Conservation (phyloP, 495 filamentous ascomycete genomes). For the Opeltia flavorubescens region DNA sequence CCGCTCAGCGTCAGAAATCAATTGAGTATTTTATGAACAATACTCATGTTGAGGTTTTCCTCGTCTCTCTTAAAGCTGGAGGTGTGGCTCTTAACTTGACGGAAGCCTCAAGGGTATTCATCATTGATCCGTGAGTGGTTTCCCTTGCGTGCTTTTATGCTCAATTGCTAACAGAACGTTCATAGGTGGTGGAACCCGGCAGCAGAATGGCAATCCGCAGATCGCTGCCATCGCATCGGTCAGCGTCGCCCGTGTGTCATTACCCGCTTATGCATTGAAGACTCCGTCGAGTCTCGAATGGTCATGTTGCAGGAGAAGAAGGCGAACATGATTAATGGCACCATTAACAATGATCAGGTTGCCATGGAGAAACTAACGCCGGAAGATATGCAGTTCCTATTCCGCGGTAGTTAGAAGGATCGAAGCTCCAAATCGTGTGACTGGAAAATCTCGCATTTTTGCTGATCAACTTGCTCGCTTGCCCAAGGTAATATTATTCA, state of each 20-base stretch:
- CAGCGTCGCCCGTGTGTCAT: conserved; percentile 89
- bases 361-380: conserved; percentile 81
- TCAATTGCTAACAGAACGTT: too few relatives aligned
- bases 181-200: conserved; percentile 93
- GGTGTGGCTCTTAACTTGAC: conserved; percentile 92
- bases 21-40: conserved; percentile 95
- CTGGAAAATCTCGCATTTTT: neutral
- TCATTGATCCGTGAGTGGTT: conserved; percentile 87
- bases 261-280: conserved; percentile 85
- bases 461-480: neutral
- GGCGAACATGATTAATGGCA: conserved; percentile 86
- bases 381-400: conserved; percentile 89
- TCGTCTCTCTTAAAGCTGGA: conserved; percentile 89
- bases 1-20: conserved; percentile 75
- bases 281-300: conserved; percentile 89
- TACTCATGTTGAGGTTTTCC: conserved; percentile 78
- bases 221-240: conserved; percentile 93
- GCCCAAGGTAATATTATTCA: too few relatives aligned
- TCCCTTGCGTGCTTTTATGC: neutral
- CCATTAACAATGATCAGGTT: conserved; percentile 76
- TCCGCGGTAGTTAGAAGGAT: conserved; percentile 44
- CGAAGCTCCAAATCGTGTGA: neutral
- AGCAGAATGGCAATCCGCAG: conserved; percentile 93
- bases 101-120: conserved; percentile 86
- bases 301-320: conserved; percentile 96